Conservation (phyloP, 495 filamentous ascomycete species). For the Entonaema liquescens region DNA sequence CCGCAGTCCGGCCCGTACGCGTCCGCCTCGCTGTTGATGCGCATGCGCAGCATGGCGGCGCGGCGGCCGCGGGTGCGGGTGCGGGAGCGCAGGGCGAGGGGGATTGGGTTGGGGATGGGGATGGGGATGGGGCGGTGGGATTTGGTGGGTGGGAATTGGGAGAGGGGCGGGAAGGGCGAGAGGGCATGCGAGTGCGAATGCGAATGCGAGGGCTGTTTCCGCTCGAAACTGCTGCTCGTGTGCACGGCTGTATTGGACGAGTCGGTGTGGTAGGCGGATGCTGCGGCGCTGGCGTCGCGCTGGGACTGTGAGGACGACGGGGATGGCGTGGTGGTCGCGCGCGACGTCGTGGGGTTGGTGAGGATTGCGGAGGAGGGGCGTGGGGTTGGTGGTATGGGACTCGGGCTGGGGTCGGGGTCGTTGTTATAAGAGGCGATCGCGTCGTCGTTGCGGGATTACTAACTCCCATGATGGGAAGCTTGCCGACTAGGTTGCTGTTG, state of each 20-base stretch:
- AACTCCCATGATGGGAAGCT: slow-evolving; percentile 18
- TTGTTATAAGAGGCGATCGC: neutral
- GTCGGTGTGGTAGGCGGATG: slow-evolving; percentile 3
- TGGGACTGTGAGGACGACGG: slow-evolving; percentile 1
- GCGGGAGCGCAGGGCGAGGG: neutral
- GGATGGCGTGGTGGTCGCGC: neutral
- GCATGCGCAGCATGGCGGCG: slow-evolving; percentile 20
- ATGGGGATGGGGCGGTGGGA: neutral
- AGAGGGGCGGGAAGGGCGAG: too few species aligned
- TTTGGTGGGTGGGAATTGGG: neutral
- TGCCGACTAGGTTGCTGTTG: slow-evolving; percentile 15
- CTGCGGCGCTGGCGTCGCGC: neutral
- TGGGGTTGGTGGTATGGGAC: neutral
- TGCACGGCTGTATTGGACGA: slow-evolving; percentile 27
- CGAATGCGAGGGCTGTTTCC: neutral
- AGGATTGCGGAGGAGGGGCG: neutral
- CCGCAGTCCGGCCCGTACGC: slow-evolving; percentile 26
- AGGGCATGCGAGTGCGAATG: too few species aligned
- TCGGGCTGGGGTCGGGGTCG: neutral
- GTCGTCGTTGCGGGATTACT: slow-evolving; percentile 4
- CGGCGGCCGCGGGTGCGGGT: slow-evolving; percentile 4
- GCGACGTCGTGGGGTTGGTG: neutral
- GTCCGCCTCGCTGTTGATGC: slow-evolving; percentile 40
- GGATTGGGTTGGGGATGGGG: neutral
- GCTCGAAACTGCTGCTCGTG: slow-evolving; percentile 20